phyloP scores from a whole-genome alignment of 805 yeast genomes.

The Zygosaccharomyces bisporus region DNA sequence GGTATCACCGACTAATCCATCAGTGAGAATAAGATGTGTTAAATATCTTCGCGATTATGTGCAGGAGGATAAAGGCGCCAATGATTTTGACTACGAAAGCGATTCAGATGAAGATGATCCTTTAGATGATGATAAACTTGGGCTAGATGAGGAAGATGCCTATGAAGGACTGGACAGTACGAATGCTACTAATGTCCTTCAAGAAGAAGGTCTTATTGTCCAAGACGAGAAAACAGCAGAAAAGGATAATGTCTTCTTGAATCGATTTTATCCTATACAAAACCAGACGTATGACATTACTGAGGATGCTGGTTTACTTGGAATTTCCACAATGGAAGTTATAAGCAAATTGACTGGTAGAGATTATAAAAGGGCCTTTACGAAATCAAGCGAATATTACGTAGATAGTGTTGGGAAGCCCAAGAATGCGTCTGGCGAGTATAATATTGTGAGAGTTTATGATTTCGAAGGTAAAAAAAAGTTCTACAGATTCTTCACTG shows the following conservation, averaged over 20 bases:
- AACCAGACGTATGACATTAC: constrained; percentile 58
- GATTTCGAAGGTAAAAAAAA: constrained; percentile 74
- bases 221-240: constrained; percentile 18
- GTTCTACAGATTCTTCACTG: constrained; percentile 61
- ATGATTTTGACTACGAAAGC: constrained; percentile 27
- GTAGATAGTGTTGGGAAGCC: constrained; percentile 41
- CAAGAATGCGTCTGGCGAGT: constrained; percentile 28
- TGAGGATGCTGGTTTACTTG: constrained; percentile 41
- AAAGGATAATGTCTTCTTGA: constrained; percentile 34
- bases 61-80: constrained; percentile 25
- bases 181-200: constrained; percentile 30
- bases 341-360: constrained; percentile 50
- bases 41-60: constrained; percentile 43
- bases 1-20: constrained; percentile 43
- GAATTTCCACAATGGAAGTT: constrained; percentile 59
- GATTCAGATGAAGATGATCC: constrained; percentile 29
- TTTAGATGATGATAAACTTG: constrained; percentile 29
- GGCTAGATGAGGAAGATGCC: constrained; percentile 33
- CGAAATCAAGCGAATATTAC: constrained; percentile 48
- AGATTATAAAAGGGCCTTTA: constrained; percentile 48
- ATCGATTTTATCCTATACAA: constrained; percentile 58
- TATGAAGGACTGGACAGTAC: constrained; percentile 30
- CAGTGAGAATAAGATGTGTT: constrained; percentile 46
- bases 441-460: constrained; percentile 53
- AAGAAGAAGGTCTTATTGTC: constrained; percentile 26